A percentile compares a stretch with the other conserved stretches of the same genome.
Conservation (phyloP, 148 eudicot genomes). For the Dysphania ambrosioides region DNA sequence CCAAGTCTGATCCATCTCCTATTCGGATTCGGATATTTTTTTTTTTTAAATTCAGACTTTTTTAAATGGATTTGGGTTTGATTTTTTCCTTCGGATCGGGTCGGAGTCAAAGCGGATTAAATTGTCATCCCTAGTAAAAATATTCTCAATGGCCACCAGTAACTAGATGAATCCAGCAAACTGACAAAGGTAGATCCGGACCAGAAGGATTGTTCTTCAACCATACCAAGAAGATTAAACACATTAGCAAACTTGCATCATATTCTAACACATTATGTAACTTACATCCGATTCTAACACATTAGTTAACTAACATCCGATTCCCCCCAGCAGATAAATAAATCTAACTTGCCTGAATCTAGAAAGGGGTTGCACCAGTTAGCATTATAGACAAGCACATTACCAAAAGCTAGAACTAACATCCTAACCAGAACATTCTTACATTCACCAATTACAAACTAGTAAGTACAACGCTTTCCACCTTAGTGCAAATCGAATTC, state of each 20-base stretch:
- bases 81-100: no score
- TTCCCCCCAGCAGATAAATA: slow-evolving; percentile 1
- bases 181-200: not conserved
- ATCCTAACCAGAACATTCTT: slow-evolving; percentile 13
- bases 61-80: no score
- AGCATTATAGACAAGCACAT: slow-evolving; percentile 19
- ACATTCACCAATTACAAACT: slow-evolving; percentile 17
- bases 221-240: no score
- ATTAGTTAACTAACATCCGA: not conserved
- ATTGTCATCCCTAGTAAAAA: no score
- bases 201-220: not conserved
- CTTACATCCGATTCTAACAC: no score
- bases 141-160: no score
- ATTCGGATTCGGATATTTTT: no score
- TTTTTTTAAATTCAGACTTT: no score
- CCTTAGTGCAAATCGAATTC: slow-evolving; percentile 16
- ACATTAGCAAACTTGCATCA: no score
- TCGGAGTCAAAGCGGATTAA: no score
- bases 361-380: slow-evolving; percentile 1
- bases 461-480: slow-evolving; percentile 9
- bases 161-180: not conserved
- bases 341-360: slow-evolving; percentile 3
- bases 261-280: not conserved
- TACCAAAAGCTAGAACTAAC: slow-evolving; percentile 18
- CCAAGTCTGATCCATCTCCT: no score